Evolutionary conservation across 176 grass and related monocot species (phyloP), one percentile per base, ranked within the genome.

Genomic region (Panicum miliaceum): DNA sequence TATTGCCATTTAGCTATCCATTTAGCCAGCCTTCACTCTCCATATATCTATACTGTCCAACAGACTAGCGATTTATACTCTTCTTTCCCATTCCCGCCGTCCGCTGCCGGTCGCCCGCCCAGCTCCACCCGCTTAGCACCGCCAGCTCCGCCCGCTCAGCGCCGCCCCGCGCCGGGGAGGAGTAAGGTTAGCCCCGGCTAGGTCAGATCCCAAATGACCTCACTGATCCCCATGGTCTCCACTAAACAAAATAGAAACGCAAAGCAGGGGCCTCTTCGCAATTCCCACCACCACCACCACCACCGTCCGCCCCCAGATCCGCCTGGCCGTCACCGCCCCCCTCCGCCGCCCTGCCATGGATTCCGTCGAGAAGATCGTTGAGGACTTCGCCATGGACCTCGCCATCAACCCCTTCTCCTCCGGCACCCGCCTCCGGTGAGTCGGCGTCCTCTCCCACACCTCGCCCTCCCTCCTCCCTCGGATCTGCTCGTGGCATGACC

Each of bases 331-430:
- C 89, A 72, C 66, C 84, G 84, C 48, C 80, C 48, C 40, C 47
- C 61, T 77, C 70, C 41, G 32, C 72, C 87, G 29, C 68, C 56
- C 40, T 46, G 35, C 52, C 26, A 68, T 62, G 72, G 79, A 87
- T 78, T 47, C 90, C 66, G 76, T 77, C 57, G 65, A 88, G 79
- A 80, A 79, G 84, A 87, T 86, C 83, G 72, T 89, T 54, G 81
- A 84, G 85, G 85, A 83, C 57, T 77, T 89, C 76, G 57, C 91
- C 73, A 63, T 84, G 87, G 89, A 91, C 88, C 87, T 90, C 75
- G 69, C 96, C 77, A 93, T 98, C 85, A 98, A 98, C 82, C 96
- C 96, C 87, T 98, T 95, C 92, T 98, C 96, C 27, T 93, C 96
- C 58, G 96, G 93, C 64, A 98, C 96, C 26, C 96, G 93, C 76